Conservation (phyloP, 345 rosid species). For the Bruguiera parviflora region DNA sequence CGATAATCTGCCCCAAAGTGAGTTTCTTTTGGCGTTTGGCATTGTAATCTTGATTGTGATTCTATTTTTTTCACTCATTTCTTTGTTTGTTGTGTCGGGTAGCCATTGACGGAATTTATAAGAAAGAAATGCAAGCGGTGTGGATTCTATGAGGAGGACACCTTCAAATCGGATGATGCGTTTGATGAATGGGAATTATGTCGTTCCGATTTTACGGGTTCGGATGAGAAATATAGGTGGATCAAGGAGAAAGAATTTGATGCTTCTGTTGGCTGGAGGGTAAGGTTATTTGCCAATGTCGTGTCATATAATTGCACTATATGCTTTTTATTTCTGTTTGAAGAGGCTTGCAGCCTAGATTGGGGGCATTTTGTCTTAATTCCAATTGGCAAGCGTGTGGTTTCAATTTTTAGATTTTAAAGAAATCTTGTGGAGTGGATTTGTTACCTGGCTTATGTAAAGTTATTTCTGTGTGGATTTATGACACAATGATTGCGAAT, state of each 20-base stretch:
- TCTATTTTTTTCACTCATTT: background rate
- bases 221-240: constrained; percentile 51
- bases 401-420: no score
- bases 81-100: background rate
- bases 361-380: background rate
- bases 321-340: background rate
- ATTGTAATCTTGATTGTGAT: background rate
- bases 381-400: no score
- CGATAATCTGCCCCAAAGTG: background rate
- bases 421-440: no score
- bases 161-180: constrained; percentile 48
- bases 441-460: no score
- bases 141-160: constrained; percentile 76
- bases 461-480: no score
- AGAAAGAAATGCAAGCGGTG: constrained; percentile 87
- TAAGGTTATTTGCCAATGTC: background rate
- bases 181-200: constrained; percentile 93
- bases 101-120: constrained; percentile 64
- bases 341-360: no score
- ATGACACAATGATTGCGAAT: no score
- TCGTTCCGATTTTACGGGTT: constrained; percentile 58
- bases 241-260: constrained; percentile 51
- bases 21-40: background rate
- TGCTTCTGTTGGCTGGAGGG: constrained; percentile 45
- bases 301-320: background rate